Evolutionary conservation across 2,329 filamentous ascomycete genomes (phyloP), one percentile per base, ranked within the genome.

Genomic region (Colletotrichum limetticola): DNA sequence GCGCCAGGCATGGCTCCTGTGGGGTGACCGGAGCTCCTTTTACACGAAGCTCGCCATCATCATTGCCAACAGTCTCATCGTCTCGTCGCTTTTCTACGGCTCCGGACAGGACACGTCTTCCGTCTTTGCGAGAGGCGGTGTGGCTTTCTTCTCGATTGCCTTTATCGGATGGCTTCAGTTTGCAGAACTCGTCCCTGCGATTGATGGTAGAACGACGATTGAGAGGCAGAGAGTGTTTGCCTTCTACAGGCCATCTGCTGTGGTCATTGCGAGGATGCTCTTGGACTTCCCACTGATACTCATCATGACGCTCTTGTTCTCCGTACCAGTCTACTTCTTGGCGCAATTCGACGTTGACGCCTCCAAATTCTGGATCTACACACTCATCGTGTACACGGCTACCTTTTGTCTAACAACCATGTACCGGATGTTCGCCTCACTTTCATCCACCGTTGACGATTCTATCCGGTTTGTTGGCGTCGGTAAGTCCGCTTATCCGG

Each of bases 21-120:
- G 90, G 79, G 94, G 94, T 52, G 93, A 97, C 81, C 91, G 88
- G 72, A 91, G 91, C 1, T 92, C 93, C 0, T 86, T 97, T 1
- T 92, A 91, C 80, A 96, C 93, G 53, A 97, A 96, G 76, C 87
- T 93, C 72, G 93, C 95, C 82, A 94, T 95, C 79, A 93, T 95
- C 77, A 82, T 96, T 70, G 88, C 92, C 70, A 94, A 94, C 79
- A 85, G 82, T 5, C 86, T 97, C 11, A 94, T 97, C 74, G 91
- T 95, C 66, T 92, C 93, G 1, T 94, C 92, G 2, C 86, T 97
- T 22, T 97, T 97, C 83, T 94, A 95, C 77, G 90, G 93, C 74
- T 83, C 94, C 35, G 82, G 87, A 0, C 75, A 83, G 1, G 67
- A 37, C 1, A 75, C 74, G 3, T 67, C 71, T 1, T 66, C 71